phyloP scores from a whole-genome alignment of 306 rosid genomes.

The Gastrolobium bilobum region DNA sequence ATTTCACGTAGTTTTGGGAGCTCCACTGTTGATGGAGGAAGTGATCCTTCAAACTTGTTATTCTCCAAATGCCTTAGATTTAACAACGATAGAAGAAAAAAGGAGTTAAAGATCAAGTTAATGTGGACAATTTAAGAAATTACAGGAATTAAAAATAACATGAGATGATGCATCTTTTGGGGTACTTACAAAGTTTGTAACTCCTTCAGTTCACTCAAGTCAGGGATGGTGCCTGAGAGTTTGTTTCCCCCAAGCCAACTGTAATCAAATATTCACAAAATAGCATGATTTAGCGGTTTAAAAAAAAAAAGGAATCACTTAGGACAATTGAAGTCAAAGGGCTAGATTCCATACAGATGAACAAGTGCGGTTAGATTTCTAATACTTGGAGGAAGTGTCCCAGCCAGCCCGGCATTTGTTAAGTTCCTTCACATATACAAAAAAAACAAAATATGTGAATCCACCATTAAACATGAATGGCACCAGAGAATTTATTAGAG shows the following conservation, averaged over 20 bases:
- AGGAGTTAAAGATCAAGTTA: slow-evolving; percentile 28
- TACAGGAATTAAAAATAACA: slow-evolving; percentile 1
- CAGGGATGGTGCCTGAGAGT: slow-evolving; percentile 78
- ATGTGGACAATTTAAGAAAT: slow-evolving; percentile 33
- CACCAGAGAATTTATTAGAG: neutral
- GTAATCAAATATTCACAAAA: slow-evolving; percentile 40
- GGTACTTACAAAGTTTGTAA: slow-evolving; percentile 73
- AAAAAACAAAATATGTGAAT: slow-evolving; percentile 35
- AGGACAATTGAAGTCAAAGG: slow-evolving; percentile 9
- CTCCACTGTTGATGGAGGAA: slow-evolving; percentile 61
- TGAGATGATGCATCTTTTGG: slow-evolving; percentile 16
- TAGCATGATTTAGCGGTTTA: slow-evolving; percentile 8
- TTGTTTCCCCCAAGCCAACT: slow-evolving; percentile 86
- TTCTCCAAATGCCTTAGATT: slow-evolving; percentile 81
- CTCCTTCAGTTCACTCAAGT: slow-evolving; percentile 64
- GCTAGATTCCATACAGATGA: slow-evolving; percentile 68
- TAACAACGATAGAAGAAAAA: slow-evolving; percentile 18
- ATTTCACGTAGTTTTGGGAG: slow-evolving; percentile 69
- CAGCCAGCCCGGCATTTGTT: slow-evolving; percentile 64
- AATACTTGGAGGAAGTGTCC: slow-evolving; percentile 68
- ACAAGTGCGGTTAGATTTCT: slow-evolving; percentile 63
- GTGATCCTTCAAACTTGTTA: slow-evolving; percentile 74
- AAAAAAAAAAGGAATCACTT: neutral
- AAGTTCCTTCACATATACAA: slow-evolving; percentile 68
- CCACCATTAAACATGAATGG: slow-evolving; percentile 24